Base-by-base conservation (phyloP, 2,329 filamentous ascomycete species). In the Graphium sp. region DNA sequence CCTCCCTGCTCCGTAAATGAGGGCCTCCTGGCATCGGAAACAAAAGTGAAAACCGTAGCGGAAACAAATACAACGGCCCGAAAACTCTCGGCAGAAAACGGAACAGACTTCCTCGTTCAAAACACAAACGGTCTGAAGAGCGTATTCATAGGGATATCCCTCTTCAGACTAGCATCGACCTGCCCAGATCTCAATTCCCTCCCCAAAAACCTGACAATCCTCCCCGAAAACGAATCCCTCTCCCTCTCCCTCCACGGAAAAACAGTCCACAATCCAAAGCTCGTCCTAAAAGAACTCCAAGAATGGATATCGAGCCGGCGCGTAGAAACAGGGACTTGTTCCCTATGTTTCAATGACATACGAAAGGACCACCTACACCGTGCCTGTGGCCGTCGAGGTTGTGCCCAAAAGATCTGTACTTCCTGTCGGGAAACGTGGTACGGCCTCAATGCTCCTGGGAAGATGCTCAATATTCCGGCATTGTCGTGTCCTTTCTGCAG, bases 401-500 rank as follows among this genome's bases (percentile, higher is more conserved):
- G 60, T 32, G 28, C 42, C 10, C 53, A 62, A 40, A 39, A 41
- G 5, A 49, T 64, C 29, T 65, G 60, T 39, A 36, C 35, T 5
- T 37, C 33, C 9, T 65, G 60, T 32, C 36, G 49, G 7, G 33
- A 39, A 12, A 40, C 36, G 3, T 66, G 61, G 60, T 63, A 64
- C 32, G 56, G 57, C 0, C 40, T 56, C 32, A 66, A 65, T 37
- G 28, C 24, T 1, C 41, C 47, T 1, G 59, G 60, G 1, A 39
- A 39, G 1, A 45, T 62, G 9, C 50, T 66, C 39, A 63, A 65
- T 34, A 39, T 55, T 0, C 56, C 59, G 0, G 58, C 62, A 0
- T 50, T 66, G 5, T 46, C 40, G 3, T 64, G 60, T 33, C 59
- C 61, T 2, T 66, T 66, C 42, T 66, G 60, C 33, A 49, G 61